phyloP scores from a whole-genome alignment of 257 asterid genomes.

The Solanum ahanhuiri region DNA sequence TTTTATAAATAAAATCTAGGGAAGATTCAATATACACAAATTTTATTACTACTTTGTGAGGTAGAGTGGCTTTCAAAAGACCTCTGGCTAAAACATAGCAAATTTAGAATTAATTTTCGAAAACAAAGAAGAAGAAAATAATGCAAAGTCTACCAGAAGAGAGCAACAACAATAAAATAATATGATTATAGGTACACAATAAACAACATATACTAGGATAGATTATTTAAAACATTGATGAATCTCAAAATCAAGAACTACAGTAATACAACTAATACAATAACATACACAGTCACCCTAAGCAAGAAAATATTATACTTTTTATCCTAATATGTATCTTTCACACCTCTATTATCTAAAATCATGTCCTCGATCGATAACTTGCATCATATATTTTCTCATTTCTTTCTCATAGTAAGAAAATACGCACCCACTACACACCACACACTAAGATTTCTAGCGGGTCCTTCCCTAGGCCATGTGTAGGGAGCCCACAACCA shows the following conservation, averaged over 20 bases:
- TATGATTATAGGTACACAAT: background rate
- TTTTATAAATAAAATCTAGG: too few species aligned
- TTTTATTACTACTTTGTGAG: background rate
- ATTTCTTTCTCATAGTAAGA: background rate
- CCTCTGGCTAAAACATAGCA: background rate
- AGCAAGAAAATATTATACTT: background rate
- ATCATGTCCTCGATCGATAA: background rate
- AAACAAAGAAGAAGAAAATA: background rate
- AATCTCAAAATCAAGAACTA: background rate
- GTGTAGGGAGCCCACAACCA: background rate
- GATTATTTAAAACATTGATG: background rate
- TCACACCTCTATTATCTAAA: background rate
- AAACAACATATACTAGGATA: too few species aligned
- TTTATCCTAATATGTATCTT: too few species aligned
- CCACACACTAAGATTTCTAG: background rate
- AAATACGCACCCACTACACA: background rate
- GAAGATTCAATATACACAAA: too few species aligned
- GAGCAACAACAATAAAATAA: background rate
- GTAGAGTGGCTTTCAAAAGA: background rate
- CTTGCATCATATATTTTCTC: background rate
- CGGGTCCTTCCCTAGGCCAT: background rate
- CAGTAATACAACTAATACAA: background rate
- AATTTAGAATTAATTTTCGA: too few species aligned
- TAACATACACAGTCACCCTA: background rate
- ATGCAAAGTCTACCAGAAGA: background rate